phyloP scores from a whole-genome alignment of 2,329 filamentous ascomycete species.

The Capronia americana region DNA sequence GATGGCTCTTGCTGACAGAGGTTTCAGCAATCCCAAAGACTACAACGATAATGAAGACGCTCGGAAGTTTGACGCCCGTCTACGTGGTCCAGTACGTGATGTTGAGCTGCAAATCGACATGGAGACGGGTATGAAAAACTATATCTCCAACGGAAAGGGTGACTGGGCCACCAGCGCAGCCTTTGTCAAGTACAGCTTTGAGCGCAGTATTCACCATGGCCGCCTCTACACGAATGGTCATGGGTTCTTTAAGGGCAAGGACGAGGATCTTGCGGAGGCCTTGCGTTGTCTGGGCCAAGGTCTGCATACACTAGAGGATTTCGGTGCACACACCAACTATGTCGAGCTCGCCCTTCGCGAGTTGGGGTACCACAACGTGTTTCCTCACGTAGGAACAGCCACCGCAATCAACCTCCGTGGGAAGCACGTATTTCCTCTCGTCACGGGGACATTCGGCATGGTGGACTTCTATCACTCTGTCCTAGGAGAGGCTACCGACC shows the following conservation, averaged over 20 bases:
- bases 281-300: conserved; percentile 77
- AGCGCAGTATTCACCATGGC: conserved; percentile 77
- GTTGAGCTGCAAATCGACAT: conserved; percentile 75
- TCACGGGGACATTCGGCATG: conserved; percentile 76
- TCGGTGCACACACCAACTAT: conserved; percentile 81
- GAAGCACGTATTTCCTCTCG: conserved; percentile 72
- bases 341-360: conserved; percentile 78
- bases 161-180: conserved; percentile 89
- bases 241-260: conserved; percentile 65
- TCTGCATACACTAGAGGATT: conserved; percentile 80
- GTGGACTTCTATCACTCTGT: conserved; percentile 86
- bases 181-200: conserved; percentile 78
- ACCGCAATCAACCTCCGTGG: conserved; percentile 71
- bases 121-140: conserved; percentile 97
- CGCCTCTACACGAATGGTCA: conserved; percentile 74
- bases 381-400: conserved; percentile 72
- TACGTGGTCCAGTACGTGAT: conserved; percentile 77
- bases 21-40: conserved; percentile 71
- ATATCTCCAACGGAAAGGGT: conserved; percentile 89
- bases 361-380: conserved; percentile 71
- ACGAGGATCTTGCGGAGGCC: conserved; percentile 80
- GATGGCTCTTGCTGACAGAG: conserved; percentile 55
- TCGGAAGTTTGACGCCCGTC: conserved; percentile 76
- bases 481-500: conserved; percentile 76
- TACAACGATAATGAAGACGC: conserved; percentile 90